Base-by-base conservation (phyloP, 1,139 yeast species). In the Protomyces arabidopsidicola region DNA sequence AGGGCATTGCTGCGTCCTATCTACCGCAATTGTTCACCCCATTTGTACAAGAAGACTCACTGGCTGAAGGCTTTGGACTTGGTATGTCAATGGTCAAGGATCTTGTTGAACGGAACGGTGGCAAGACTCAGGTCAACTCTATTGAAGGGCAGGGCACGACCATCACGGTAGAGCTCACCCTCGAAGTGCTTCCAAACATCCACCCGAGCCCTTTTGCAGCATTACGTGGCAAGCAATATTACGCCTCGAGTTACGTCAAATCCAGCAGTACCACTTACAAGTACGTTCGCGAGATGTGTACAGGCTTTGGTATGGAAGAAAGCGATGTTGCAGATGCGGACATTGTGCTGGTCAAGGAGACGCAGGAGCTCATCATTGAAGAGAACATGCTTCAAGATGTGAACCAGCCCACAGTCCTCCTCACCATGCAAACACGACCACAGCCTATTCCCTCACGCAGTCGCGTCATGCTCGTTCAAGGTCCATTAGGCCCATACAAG, bases 31-130 rank as follows among this genome's bases (percentile, higher is more conserved):
- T 89, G 72, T 89, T 89, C 71, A 95, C 88, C 71, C 89, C 93
- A 3, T 89, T 89, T 77, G 86, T 95, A 71, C 96, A 89, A 75
- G 96, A 96, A 2, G 96, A 89, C 76, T 96, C 96, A 59, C 88
- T 95, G 2, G 88, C 96, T 0, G 89, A 96, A 1, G 61, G 61
- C 24, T 38, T 34, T 10, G 61, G 61, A 6, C 55, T 57, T 22
- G 61, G 61, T 5, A 42, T 57, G 42, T 48, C 48, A n/a, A 18
- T 57, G 27, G 61, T 57, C 14, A 42, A 53, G 24, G 61, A 50
- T 14, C 27, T 45, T 18, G 50, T 57, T 9, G 50, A 50, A 12
- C 54, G 48, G 6, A 53, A 48, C 14, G 34, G 36, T 3, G 61
- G 61, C 9, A 36, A 22, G 27, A 57, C 52, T 14, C 39, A 50